Evolutionary conservation across 2,329 filamentous ascomycete genomes (phyloP), one percentile per base, ranked within the genome.

Genomic region (Biscogniauxia sp.): DNA sequence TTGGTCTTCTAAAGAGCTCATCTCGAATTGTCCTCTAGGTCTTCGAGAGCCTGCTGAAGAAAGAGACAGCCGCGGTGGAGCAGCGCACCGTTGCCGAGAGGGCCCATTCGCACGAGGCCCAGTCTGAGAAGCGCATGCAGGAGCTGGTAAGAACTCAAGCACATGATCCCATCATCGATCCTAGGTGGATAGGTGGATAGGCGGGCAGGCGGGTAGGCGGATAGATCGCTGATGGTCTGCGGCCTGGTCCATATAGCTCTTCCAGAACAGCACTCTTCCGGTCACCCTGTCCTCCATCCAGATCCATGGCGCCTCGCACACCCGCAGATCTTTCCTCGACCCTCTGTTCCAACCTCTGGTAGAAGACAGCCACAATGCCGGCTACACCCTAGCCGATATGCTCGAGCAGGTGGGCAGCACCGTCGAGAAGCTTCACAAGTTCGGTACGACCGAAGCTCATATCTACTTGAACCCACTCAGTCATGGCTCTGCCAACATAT

Each of bases 251-350:
- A 49, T 55, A 5, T 64, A 93, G 90, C 84, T 96, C 71, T 84
- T 87, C 67, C 85, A 90, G 76, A 96, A 98, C 75, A 89, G 90
- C 66, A 91, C 91, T 51, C 86, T 95, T 60, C 94, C 95, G 50
- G 91, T 95, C 69, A 92, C 92, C 15, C 89, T 99, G 73, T 91
- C 91, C 69, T 91, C 92, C 52, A 85, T 99, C 72, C 87, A 90
- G 69, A 82, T 99, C 62, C 86, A 96, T 63, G 91, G 93, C 72
- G 92, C 92, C 52, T 84, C 84, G 62, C 88, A 95, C 73, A 97
- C 94, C n/a, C 87, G 95, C 65, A 85, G 85, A 69, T 82, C 84
- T 64, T 97, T 99, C 75, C 87, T 99, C 58, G 85, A 96, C 73
- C 87, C 88, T 41, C 81, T 97, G 61, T 88, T 98, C 75, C 79